Percentiles rank a stretch among this genome's conserved stretches.
Conservation (phyloP, 345 rosid genomes). For the Eucalyptus victrix region DNA sequence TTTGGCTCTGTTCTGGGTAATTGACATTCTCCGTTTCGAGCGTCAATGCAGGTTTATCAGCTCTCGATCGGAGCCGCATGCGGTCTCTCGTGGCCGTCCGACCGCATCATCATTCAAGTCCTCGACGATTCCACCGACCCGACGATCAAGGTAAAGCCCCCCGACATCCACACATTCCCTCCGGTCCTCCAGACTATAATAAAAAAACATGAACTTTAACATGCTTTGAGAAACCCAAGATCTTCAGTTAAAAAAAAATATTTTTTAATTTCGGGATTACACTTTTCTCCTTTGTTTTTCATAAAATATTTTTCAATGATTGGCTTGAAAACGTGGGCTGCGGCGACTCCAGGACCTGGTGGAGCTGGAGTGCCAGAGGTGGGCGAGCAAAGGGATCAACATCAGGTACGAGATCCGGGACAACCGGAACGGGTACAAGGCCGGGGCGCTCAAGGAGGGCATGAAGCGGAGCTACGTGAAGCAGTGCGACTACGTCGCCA, state of each 20-base stretch:
- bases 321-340: background rate
- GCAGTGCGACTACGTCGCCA: slow-evolving; percentile 74
- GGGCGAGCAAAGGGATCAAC: slow-evolving; percentile 97
- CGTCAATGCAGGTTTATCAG: slow-evolving; percentile 53
- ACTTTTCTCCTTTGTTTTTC: background rate
- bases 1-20: background rate
- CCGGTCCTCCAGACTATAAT: background rate
- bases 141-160: slow-evolving; percentile 53
- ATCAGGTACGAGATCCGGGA: slow-evolving; percentile 81
- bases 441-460: slow-evolving; percentile 92
- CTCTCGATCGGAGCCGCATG: slow-evolving; percentile 93
- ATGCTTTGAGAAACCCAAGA: background rate
- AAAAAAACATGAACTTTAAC: background rate
- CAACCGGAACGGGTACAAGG: slow-evolving; percentile 80
- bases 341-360: slow-evolving; percentile 46
- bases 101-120: slow-evolving; percentile 76
- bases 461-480: slow-evolving; percentile 85
- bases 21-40: background rate
- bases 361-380: slow-evolving; percentile 80
- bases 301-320: background rate
- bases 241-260: no score
- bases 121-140: slow-evolving; percentile 97
- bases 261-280: background rate
- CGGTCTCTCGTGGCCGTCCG: slow-evolving; percentile 97
- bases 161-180: background rate